phyloP scores from a whole-genome alignment of 2,329 filamentous ascomycete genomes.

The Colletotrichum camelliae region DNA sequence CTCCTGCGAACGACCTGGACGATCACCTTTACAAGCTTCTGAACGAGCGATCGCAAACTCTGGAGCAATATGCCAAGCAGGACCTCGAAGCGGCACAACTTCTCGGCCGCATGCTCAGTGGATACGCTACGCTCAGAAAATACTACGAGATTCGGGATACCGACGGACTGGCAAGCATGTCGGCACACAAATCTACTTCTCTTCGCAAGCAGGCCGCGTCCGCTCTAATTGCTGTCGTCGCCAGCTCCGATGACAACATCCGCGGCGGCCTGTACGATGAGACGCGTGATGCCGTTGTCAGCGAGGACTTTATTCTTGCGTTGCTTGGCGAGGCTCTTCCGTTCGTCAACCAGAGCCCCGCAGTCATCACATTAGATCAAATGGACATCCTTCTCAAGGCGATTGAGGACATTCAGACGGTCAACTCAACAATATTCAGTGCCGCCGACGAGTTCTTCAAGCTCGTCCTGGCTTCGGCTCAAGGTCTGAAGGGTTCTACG shows the following conservation, averaged over 20 bases:
- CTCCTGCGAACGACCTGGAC: slow-evolving; percentile 74
- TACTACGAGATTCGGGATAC: slow-evolving; percentile 88
- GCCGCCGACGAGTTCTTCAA: slow-evolving; percentile 81
- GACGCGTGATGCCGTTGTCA: slow-evolving; percentile 80
- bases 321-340: slow-evolving; percentile 84
- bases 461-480: slow-evolving; percentile 74
- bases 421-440: slow-evolving; percentile 72
- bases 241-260: slow-evolving; percentile 88
- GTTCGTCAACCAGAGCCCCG: slow-evolving; percentile 66
- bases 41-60: slow-evolving; percentile 71
- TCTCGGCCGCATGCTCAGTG: slow-evolving; percentile 84
- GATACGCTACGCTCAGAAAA: slow-evolving; percentile 87
- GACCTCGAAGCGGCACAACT: slow-evolving; percentile 85
- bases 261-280: slow-evolving; percentile 89
- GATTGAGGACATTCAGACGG: slow-evolving; percentile 80
- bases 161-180: slow-evolving; percentile 29
- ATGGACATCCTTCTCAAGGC: slow-evolving; percentile 78
- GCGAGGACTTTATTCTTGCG: slow-evolving; percentile 84
- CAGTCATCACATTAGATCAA: slow-evolving; percentile 71
- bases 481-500: slow-evolving; percentile 65
- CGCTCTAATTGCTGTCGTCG: slow-evolving; percentile 82
- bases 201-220: slow-evolving; percentile 73
- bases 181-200: slow-evolving; percentile 52
- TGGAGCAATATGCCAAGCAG: slow-evolving; percentile 73
- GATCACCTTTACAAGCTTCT: slow-evolving; percentile 73